Evolutionary conservation across 2,329 filamentous ascomycete genomes (phyloP), one percentile per base, ranked within the genome.

Genomic region (Eutypa lata): DNA sequence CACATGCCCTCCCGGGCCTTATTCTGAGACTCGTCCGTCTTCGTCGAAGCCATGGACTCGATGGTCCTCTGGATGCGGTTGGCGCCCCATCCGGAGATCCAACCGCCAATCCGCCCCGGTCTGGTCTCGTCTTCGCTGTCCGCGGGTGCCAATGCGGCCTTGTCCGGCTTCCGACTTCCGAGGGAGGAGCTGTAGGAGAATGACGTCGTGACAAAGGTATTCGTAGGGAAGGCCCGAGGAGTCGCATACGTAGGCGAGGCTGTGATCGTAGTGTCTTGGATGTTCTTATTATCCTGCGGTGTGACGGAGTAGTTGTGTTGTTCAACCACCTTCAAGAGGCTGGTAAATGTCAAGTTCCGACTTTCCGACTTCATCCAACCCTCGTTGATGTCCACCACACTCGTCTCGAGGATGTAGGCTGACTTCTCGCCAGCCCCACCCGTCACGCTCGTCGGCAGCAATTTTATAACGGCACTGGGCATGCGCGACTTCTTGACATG

Each of bases 1-100:
- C 83, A 85, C 90, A 94, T 93, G 47, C 90, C 90, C 68, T 92
- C 88, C 48, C 88, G 84, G 61, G 88, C 90, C 74, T 92, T 92
- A 49, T 87, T 85, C 62, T 93, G 80, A 66, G 90, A 88, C 62
- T 88, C 87, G 59, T 87, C 82, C 5, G 90, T 91, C 67, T 90
- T 88, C 65, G 85, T 87, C 38, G 89, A 84, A 11, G 88, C 89
- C 55, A 93, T 86, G 50, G 82, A 81, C 73, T 94, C 90, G 63
- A 94, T 92, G 64, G 86, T 90, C 58, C 87, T 78, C 68, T 92
- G 88, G 45, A 93, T 82, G n/a, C 87, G 81, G 42, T 81, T 82
- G 16, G 87, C 83, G 14, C 87, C 86, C 68, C 76, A 77, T 4
- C 80, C 77, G 14, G 77, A 76, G 58, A 82, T 73, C 73, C 79